phyloP scores from a whole-genome alignment of 1,284 basidiomycete species.

The Pisolithus thermaeus region DNA sequence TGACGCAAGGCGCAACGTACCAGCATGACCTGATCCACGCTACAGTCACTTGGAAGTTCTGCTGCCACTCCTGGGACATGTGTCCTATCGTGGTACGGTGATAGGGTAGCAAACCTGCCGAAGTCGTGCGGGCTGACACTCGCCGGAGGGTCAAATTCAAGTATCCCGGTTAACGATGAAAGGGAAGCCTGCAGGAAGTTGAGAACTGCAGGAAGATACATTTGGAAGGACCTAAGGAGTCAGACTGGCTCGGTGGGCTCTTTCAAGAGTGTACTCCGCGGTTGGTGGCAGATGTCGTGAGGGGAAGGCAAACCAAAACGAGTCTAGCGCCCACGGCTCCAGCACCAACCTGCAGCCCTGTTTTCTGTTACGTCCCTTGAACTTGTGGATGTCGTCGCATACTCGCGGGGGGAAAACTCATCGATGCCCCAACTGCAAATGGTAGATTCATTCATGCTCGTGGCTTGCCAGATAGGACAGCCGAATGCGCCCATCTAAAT shows the following conservation, averaged over 20 bases:
- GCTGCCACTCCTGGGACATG: constrained; percentile 26
- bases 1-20: constrained; percentile 15
- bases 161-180: background rate
- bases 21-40: constrained; percentile 36
- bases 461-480: background rate
- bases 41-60: constrained; percentile 36
- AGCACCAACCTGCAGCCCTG: too few species aligned
- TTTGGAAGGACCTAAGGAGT: background rate
- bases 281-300: too few species aligned
- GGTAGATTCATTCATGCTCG: background rate
- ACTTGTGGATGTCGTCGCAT: too few species aligned
- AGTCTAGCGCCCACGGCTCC: too few species aligned
- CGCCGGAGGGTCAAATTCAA: background rate
- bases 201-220: background rate
- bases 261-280: background rate
- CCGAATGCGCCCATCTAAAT: too few species aligned
- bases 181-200: background rate
- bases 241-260: background rate
- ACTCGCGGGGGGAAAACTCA: too few species aligned
- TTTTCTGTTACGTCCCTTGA: too few species aligned
- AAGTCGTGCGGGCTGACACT: background rate
- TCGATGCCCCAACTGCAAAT: too few species aligned
- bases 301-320: too few species aligned
- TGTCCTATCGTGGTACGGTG: constrained; percentile 32
- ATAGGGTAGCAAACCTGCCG: constrained; percentile 31